Evolutionary conservation across 306 rosid genomes (phyloP).

Genomic region (Cicer arietinum): DNA sequence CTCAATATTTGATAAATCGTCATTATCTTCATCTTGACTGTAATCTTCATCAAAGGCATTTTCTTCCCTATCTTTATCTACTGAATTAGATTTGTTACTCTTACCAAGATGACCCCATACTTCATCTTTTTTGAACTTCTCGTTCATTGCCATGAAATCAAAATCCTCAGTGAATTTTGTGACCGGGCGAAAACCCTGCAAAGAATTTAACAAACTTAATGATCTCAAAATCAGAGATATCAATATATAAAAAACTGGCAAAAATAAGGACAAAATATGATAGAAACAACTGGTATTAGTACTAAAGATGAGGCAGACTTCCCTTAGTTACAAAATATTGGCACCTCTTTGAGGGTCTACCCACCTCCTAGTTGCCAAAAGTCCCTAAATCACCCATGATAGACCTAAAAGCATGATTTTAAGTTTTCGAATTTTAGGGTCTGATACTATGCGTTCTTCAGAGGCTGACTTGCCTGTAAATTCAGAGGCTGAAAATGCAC

Average conservation of each 20-base stretch:
- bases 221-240: conserved; percentile 1
- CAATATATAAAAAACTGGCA: not conserved
- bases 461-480: no score
- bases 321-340: no score
- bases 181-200: conserved; percentile 69
- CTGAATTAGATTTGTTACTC: conserved; percentile 58
- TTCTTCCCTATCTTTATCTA: conserved; percentile 67
- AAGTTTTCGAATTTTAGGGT: no score
- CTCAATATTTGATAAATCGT: conserved; percentile 56
- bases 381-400: no score
- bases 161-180: conserved; percentile 86
- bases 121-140: conserved; percentile 96
- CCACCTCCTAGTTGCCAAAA: no score
- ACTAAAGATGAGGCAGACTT: no score
- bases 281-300: no score
- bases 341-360: no score
- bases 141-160: conserved; percentile 96
- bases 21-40: conserved; percentile 61
- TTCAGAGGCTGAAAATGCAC: no score
- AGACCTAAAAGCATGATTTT: no score
- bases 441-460: no score
- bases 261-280: not conserved
- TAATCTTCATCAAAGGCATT: conserved; percentile 63
- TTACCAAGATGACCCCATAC: conserved; percentile 99
- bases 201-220: conserved; percentile 36